Base-by-base conservation (phyloP, 2,329 filamentous ascomycete species). In the Epichloe baconii region DNA sequence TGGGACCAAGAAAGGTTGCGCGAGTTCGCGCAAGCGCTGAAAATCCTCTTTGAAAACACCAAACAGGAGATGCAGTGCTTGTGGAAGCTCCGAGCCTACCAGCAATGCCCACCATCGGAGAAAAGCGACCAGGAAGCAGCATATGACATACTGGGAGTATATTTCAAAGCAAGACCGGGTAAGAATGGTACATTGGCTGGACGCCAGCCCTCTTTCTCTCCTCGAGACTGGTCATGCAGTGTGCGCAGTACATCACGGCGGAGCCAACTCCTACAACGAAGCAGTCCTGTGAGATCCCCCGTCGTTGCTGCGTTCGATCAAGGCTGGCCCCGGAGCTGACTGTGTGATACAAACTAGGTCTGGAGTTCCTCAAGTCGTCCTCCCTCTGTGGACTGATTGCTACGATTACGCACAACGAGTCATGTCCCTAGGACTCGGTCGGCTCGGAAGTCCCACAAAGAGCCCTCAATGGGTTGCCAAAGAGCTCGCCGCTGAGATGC, bases 391-490 rank as follows among this genome's bases (percentile, higher is more conserved):
- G 72, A 59, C 67, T 2, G 71, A 74, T 53, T 69, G 65, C 26
- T 73, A 72, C 53, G 71, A 75, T 44, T 74, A 68, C 52, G 71
- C 68, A 4, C 63, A 64, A 44, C 63, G 71, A 0, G 68, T 66
- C 8, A 71, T 74, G 58, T 60, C 64, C 53, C 61, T 74, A 0
- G 69, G 68, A 0, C 63, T 75, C 23, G 71, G 71, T 3, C 56
- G 58, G 5, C 63, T 54, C 48, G 62, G 57, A 1, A 61, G 52
- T 44, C 56, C 47, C 6, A 53, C 47, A n/a, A 38, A 49, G 1
- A 57, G 58, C 42, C 60, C 60, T 17, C 46, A 47, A 2, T 63
- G 61, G 56, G 48, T 54, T 15, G 49, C 52, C 3, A 10, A 43
- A 21, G 41, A 43, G 17, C 41, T 43, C 10, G 41, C 41, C 10